Conservation (phyloP, 495 filamentous ascomycete species). For the Podospora bellae-mahoneyi region DNA sequence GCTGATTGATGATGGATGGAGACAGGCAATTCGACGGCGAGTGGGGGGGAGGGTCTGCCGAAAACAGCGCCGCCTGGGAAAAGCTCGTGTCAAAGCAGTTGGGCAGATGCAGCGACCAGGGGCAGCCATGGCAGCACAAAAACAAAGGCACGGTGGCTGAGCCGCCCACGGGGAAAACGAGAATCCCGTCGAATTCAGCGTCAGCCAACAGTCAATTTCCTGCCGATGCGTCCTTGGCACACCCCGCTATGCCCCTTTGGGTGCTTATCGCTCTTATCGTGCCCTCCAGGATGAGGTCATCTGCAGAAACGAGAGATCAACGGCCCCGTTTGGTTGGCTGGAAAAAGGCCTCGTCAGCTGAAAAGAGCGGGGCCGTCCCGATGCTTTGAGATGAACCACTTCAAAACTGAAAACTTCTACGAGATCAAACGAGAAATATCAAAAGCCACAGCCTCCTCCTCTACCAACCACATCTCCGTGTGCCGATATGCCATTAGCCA, state of each 20-base stretch:
- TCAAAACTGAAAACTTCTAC: not conserved
- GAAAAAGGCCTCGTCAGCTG: constrained; percentile 7
- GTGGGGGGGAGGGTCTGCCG: constrained; percentile 5
- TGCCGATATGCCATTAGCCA: too few species aligned
- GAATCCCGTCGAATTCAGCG: not conserved
- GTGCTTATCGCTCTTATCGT: not conserved
- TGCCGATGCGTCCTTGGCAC: not conserved
- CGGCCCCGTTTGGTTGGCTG: not conserved
- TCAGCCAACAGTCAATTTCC: constrained; percentile 1
- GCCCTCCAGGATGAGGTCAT: constrained; percentile 7
- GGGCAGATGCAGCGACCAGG: constrained; percentile 4
- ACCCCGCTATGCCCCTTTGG: not conserved
- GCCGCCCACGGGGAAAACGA: not conserved
- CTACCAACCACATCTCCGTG: not conserved
- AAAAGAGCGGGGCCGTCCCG: not conserved
- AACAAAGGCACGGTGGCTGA: not conserved
- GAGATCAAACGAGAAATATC: not conserved
- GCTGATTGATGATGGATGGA: not conserved
- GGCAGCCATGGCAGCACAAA: not conserved
- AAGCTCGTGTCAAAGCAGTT: constrained; percentile 1
- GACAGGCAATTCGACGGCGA: not conserved
- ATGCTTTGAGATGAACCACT: not conserved
- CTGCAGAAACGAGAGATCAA: constrained; percentile 3
- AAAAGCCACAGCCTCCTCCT: not conserved
- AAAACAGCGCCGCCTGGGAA: not conserved